Evolutionary conservation across 805 yeast species (phyloP).

Genomic region (Schwanniomyces pseudopolymorphus): DNA sequence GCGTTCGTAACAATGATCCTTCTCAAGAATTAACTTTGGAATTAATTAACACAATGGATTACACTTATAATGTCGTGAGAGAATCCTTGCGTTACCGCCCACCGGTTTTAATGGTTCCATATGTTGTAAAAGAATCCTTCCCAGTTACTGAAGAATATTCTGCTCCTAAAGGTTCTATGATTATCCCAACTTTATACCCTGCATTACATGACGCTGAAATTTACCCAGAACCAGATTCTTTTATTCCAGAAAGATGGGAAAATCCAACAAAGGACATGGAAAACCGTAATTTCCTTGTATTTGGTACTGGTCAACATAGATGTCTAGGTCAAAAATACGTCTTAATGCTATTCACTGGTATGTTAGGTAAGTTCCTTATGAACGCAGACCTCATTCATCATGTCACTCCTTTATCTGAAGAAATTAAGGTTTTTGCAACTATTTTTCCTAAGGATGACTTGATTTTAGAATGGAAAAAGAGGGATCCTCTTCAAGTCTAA

Average conservation of each 20-base stretch:
- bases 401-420: conserved; percentile 81
- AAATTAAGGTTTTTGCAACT: conserved; percentile 95
- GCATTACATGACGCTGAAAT: conserved; percentile 97
- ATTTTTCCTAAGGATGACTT: conserved; percentile 97
- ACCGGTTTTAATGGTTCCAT: conserved; percentile 98
- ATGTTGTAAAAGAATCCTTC: conserved; percentile 83
- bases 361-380: conserved; percentile 89
- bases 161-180: conserved; percentile 96
- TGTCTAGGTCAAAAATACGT: conserved; percentile 96
- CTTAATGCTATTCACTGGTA: conserved; percentile 80
- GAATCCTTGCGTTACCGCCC: conserved; percentile 95
- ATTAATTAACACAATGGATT: conserved; percentile 80
- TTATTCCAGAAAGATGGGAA: conserved; percentile 96
- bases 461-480: conserved; percentile 66
- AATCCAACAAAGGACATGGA: conserved; percentile 74
- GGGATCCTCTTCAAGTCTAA: conserved; percentile 49
- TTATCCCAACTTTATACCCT: conserved; percentile 93
- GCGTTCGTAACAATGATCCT: conserved; percentile 78
- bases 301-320: conserved; percentile 96
- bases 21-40: conserved; percentile 59
- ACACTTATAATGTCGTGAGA: conserved; percentile 86
- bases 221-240: conserved; percentile 90
- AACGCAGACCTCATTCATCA: conserved; percentile 78
- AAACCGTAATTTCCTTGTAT: conserved; percentile 91
- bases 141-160: conserved; percentile 81